These are phyloP conservation scores for Tillandsia fasciculata DNA, from an alignment of 176 grass and related monocot genomes.

Conservation along the genomic window DNA sequence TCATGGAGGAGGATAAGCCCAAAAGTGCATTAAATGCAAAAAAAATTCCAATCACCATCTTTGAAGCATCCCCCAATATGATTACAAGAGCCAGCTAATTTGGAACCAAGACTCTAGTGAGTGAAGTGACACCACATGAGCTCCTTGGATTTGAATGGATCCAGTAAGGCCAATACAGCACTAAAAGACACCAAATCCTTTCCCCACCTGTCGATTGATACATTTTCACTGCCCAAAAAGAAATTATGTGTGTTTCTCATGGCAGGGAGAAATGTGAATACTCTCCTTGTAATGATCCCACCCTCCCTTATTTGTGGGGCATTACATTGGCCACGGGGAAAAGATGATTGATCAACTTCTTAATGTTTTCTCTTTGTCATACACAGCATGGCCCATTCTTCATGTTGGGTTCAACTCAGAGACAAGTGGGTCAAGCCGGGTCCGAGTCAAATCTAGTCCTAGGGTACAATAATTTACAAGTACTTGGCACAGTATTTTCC, in stretches of 20 bases:
- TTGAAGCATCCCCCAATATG: neutral
- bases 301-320: no score
- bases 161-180: no score
- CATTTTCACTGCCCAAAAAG: neutral
- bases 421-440: neutral
- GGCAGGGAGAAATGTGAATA: no score
- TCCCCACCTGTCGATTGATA: neutral
- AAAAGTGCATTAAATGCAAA: slow-evolving; percentile 10
- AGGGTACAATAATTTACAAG: neutral
- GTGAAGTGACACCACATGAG: neutral
- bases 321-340: no score
- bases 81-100: slow-evolving; percentile 5
- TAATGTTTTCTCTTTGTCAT: no score
- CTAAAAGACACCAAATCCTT: neutral
- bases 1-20: neutral
- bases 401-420: no score
- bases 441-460: neutral
- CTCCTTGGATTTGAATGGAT: neutral
- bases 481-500: no score
- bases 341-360: no score
- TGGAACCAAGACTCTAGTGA: neutral
- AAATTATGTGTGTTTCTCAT: neutral
- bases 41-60: neutral
- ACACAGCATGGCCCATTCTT: no score
- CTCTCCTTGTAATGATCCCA: no score